These are phyloP conservation scores for Tylopilus sp. DNA, from an alignment of 768 basidiomycete species.

Conservation along the genomic window DNA sequence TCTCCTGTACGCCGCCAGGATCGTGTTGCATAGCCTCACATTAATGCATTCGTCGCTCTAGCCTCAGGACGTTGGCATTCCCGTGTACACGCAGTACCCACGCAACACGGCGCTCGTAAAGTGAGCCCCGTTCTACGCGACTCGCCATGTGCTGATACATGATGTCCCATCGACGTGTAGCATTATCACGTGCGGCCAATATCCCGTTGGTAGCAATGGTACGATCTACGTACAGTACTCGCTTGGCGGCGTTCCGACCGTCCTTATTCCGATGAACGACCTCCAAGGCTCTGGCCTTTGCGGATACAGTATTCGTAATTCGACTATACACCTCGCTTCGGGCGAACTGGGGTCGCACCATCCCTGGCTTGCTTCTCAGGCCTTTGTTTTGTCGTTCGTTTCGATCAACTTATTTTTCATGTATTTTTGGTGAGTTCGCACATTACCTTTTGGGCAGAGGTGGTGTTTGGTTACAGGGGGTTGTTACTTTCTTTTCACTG, in stretches of 20 bases:
- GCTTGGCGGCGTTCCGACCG: conserved; percentile 56
- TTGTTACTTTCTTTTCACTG: conserved; percentile 3
- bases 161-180: conserved; percentile 30
- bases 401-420: conserved; percentile 1
- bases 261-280: conserved; percentile 45
- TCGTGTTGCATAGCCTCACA: not conserved
- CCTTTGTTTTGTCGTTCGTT: conserved; percentile 5
- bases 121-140: conserved; percentile 36
- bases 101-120: conserved; percentile 50
- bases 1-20: conserved; percentile 48
- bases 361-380: not conserved
- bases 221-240: conserved; percentile 61
- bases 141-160: not conserved
- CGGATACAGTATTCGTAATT: conserved; percentile 12
- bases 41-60: conserved; percentile 19
- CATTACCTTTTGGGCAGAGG: conserved; percentile 6
- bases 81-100: conserved; percentile 55
- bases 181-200: conserved; percentile 62
- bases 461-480: too few species aligned
- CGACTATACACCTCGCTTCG: conserved; percentile 4
- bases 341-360: not conserved
- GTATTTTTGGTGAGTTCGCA: not conserved
- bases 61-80: conserved; percentile 56
- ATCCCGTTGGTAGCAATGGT: conserved; percentile 64
- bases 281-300: conserved; percentile 40